Conservation (phyloP, 2,329 filamentous ascomycete species). For the Sarocladiaceae sp. region DNA sequence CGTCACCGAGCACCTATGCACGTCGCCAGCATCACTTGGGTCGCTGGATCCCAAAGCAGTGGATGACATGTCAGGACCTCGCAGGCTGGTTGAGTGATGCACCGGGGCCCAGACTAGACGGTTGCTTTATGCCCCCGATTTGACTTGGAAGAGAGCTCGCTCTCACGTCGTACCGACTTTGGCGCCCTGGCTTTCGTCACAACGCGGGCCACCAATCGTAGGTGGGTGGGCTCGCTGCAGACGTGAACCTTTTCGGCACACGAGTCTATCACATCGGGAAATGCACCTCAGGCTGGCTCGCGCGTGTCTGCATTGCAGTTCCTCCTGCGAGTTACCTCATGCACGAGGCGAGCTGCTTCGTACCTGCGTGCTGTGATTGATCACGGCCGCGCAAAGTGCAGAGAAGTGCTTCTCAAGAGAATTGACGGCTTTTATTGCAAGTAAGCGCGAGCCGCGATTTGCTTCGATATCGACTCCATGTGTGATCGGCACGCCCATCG, state of each 20-base stretch:
- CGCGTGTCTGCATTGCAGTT: background rate
- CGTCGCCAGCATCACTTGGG: background rate
- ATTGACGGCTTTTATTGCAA: too few species aligned
- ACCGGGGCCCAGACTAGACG: background rate
- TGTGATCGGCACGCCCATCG: too few species aligned
- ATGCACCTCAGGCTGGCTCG: background rate
- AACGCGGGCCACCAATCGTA: background rate
- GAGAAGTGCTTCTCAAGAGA: too few species aligned
- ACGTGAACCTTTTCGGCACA: slow-evolving; percentile 2
- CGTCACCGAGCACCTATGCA: slow-evolving; percentile 2
- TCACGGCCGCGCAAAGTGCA: too few species aligned
- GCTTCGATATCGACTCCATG: too few species aligned
- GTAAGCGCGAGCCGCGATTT: too few species aligned
- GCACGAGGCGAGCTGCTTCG: background rate
- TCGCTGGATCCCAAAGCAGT: background rate
- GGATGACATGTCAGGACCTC: background rate
- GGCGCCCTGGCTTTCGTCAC: background rate
- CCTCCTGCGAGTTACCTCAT: background rate
- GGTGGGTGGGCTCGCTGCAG: background rate
- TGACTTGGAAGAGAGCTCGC: too few species aligned
- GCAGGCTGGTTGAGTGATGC: background rate
- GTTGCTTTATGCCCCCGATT: too few species aligned
- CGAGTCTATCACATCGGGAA: background rate
- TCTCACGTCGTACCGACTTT: too few species aligned
- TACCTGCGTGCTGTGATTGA: slow-evolving; percentile 2